phyloP scores from a whole-genome alignment of 768 basidiomycete genomes.

The Termitomyces sp. region DNA sequence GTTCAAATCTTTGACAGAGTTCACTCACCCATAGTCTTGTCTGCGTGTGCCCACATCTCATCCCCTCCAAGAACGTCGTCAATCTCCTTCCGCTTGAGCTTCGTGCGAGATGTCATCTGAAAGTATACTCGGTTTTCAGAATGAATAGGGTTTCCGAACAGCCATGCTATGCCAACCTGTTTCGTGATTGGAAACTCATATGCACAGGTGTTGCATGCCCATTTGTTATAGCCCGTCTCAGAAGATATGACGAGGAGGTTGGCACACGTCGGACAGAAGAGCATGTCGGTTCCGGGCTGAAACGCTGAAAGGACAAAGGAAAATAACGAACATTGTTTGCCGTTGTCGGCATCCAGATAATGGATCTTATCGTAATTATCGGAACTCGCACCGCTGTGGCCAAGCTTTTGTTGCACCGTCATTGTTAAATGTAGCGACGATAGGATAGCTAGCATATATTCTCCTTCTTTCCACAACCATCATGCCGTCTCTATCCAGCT shows the following conservation, averaged over 20 bases:
- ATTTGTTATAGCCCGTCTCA: constrained; percentile 83
- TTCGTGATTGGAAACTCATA: constrained; percentile 93
- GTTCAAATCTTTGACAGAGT: background rate
- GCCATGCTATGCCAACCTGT: constrained; percentile 37
- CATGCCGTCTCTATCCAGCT: constrained; percentile 12
- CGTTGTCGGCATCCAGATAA: background rate
- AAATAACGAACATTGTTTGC: background rate
- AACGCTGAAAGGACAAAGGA: background rate
- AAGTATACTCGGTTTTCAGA: background rate
- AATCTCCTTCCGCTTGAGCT: constrained; percentile 82
- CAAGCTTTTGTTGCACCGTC: too few species aligned
- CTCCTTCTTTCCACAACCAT: background rate
- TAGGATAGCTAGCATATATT: too few species aligned
- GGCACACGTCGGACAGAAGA: constrained; percentile 93
- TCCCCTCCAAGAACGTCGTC: constrained; percentile 97
- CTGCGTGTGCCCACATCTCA: constrained; percentile 92
- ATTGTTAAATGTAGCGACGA: too few species aligned
- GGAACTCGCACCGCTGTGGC: too few species aligned
- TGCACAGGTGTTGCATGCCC: constrained; percentile 90
- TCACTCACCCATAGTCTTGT: constrained; percentile 76
- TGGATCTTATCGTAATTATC: too few species aligned
- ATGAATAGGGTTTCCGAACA: background rate
- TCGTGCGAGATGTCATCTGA: constrained; percentile 92
- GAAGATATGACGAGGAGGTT: constrained; percentile 80
- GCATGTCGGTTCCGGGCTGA: constrained; percentile 40